A percentile compares a stretch with the other conserved stretches of the same genome.
These are phyloP conservation scores for Paramecium sonneborni DNA, from an alignment of 73 alveolate species.

Conservation along the genomic window DNA sequence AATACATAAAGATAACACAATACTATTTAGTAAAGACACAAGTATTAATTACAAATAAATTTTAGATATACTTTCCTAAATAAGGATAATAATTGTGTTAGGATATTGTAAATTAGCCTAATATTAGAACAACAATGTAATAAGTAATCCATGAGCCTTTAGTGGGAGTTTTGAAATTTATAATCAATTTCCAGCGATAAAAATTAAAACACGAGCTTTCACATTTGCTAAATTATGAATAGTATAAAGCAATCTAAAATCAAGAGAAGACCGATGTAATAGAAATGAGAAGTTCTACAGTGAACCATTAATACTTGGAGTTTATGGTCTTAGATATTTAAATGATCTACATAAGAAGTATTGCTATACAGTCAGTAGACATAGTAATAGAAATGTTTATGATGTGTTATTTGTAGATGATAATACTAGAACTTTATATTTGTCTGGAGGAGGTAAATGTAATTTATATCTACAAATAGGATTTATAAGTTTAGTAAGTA, in stretches of 20 bases:
- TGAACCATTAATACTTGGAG: not conserved
- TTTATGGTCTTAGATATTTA: not conserved
- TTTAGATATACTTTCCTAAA: slow-evolving; percentile 19
- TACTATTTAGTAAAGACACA: not conserved
- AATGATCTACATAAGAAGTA: slow-evolving; percentile 32
- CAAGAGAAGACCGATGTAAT: slow-evolving; percentile 49
- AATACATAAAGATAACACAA: not conserved
- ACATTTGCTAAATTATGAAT: not conserved
- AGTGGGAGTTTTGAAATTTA: not conserved
- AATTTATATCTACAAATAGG: not conserved
- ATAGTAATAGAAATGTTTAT: slow-evolving; percentile 8
- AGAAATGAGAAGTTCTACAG: slow-evolving; percentile 46
- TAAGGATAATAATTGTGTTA: slow-evolving; percentile 34
- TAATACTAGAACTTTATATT: not conserved
- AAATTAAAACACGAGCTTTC: not conserved
- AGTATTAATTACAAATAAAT: not conserved
- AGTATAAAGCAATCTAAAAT: not conserved
- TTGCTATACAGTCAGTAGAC: not conserved
- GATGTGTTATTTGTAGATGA: not conserved
- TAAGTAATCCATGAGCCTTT: not conserved
- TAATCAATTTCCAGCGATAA: slow-evolving; percentile 41
- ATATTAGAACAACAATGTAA: not conserved
- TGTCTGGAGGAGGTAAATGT: slow-evolving; percentile 6
- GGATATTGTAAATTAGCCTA: not conserved
- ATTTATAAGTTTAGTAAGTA: not conserved